Conservation (phyloP, 176 grass and related monocot species). For the Avena insularis region DNA sequence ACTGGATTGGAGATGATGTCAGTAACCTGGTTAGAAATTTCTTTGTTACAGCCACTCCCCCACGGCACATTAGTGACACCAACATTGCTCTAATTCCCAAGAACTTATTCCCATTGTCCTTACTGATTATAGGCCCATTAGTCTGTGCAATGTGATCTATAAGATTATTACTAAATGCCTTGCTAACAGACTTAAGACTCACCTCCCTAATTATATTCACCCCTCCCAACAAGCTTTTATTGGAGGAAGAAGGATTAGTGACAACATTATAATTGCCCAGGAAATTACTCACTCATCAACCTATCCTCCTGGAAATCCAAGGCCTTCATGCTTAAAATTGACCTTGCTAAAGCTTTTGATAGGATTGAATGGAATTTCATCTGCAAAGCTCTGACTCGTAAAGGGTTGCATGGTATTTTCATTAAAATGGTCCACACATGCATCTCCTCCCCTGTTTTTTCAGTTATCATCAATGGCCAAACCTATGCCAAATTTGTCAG, state of each 20-base stretch:
- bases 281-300: background rate
- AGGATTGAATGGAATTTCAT: background rate
- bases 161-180: background rate
- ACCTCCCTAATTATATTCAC: background rate
- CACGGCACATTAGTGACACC: too few species aligned
- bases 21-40: too few species aligned
- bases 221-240: background rate
- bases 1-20: too few species aligned
- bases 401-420: background rate
- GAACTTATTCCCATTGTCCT: background rate
- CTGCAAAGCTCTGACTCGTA: background rate
- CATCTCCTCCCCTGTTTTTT: background rate
- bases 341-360: background rate
- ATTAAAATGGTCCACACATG: fast-evolving
- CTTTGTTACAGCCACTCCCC: too few species aligned
- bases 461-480: background rate
- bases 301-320: background rate
- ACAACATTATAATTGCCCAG: background rate
- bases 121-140: background rate
- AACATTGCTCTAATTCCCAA: background rate
- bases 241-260: background rate
- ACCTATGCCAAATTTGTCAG: too few species aligned
- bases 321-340: background rate
- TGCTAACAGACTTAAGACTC: background rate
- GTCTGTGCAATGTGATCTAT: background rate